A percentile compares a stretch with the other conserved stretches of the same genome.
Evolutionary conservation across 345 rosid species (phyloP).

Genomic region (Isatis tinctoria): DNA sequence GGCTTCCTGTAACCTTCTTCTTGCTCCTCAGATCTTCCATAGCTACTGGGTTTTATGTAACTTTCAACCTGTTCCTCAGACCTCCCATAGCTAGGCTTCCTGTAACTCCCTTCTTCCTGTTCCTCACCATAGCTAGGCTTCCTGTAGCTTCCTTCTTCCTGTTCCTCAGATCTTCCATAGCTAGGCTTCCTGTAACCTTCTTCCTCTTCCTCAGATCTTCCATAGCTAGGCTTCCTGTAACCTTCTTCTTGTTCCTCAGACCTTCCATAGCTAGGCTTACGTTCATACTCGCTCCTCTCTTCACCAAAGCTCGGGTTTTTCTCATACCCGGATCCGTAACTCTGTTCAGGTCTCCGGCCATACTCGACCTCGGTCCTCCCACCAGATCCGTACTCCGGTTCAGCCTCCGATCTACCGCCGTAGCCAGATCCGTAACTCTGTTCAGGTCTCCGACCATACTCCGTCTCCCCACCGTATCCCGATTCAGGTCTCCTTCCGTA

Average conservation of each 20-base stretch:
- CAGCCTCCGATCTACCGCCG: conserved; percentile 27
- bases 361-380: conserved; percentile 32
- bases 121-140: conserved; percentile 35
- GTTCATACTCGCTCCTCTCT: conserved; percentile 19
- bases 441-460: conserved; percentile 37
- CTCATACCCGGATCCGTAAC: conserved; percentile 21
- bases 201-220: not conserved
- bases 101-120: conserved; percentile 39
- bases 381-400: conserved; percentile 7
- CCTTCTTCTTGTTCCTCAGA: conserved; percentile 39
- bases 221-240: conserved; percentile 35
- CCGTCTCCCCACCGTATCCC: conserved; percentile 29
- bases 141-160: conserved; percentile 22
- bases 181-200: conserved; percentile 17
- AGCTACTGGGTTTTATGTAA: conserved; percentile 35
- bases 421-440: too few species aligned
- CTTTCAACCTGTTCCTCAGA: conserved; percentile 42
- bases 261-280: conserved; percentile 25
- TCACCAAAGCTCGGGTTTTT: conserved; percentile 23
- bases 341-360: conserved; percentile 28
- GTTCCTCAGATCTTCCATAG: conserved; percentile 38
- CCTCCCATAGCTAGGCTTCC: conserved; percentile 22
- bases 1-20: not conserved
- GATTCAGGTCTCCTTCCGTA: conserved; percentile 36
- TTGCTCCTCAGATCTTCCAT: conserved; percentile 23